Percentiles rank a stretch among this genome's conserved stretches.
These are phyloP conservation scores for Fusarium neocosmosporiellum DNA, from an alignment of 2,329 filamentous ascomycete species.

Conservation along the genomic window DNA sequence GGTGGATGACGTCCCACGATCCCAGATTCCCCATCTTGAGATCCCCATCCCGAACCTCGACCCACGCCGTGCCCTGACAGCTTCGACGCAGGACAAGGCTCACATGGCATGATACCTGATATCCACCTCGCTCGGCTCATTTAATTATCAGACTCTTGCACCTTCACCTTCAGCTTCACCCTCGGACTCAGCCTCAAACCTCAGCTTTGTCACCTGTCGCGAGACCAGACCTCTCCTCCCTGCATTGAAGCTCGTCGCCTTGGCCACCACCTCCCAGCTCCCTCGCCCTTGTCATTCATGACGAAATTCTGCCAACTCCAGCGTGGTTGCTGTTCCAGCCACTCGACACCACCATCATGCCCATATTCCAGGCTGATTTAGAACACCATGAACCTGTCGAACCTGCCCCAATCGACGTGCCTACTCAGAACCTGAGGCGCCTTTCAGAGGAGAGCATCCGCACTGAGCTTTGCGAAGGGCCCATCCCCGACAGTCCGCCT, in stretches of 20 bases:
- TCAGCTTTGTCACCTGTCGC: neutral
- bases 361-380: slow-evolving; percentile 67
- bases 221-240: slow-evolving; percentile 14
- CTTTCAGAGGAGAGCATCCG: slow-evolving; percentile 70
- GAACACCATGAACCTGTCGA: slow-evolving; percentile 49
- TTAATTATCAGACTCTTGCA: slow-evolving; percentile 6
- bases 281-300: slow-evolving; percentile 34
- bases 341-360: slow-evolving; percentile 56
- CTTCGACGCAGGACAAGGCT: slow-evolving; percentile 2
- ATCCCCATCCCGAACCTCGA: slow-evolving; percentile 19
- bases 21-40: slow-evolving; percentile 40
- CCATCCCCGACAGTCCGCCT: slow-evolving; percentile 57
- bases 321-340: slow-evolving; percentile 50
- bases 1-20: slow-evolving; percentile 44
- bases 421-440: slow-evolving; percentile 39
- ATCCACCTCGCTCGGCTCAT: slow-evolving; percentile 35
- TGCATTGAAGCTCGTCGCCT: slow-evolving; percentile 17
- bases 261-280: neutral
- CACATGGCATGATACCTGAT: slow-evolving; percentile 41
- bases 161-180: neutral
- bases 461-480: slow-evolving; percentile 71
- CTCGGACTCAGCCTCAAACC: neutral
- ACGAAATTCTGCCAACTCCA: slow-evolving; percentile 22
- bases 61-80: slow-evolving; percentile 38
- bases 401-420: slow-evolving; percentile 31